phyloP scores from a whole-genome alignment of 805 yeast genomes.

The Pichia phayaonensis region DNA sequence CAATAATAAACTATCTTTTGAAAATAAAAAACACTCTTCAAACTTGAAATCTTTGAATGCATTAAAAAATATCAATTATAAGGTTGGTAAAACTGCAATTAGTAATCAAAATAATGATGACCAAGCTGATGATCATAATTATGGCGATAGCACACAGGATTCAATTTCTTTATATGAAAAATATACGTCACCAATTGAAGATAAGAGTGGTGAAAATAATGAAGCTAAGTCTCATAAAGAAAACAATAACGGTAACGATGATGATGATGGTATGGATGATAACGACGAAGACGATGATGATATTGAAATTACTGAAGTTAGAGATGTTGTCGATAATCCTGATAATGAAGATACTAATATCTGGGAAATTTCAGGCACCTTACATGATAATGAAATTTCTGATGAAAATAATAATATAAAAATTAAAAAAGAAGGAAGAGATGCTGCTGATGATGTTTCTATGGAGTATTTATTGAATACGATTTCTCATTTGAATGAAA shows the following conservation, averaged over 20 bases:
- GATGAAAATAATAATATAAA: background rate
- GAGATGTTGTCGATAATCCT: background rate
- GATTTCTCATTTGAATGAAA: constrained; percentile 10
- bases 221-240: background rate
- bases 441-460: constrained; percentile 8
- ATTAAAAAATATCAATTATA: background rate
- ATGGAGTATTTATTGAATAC: constrained; percentile 18
- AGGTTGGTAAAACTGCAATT: background rate
- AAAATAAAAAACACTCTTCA: background rate
- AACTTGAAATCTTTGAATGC: background rate
- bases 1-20: background rate
- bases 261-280: background rate
- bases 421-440: background rate
- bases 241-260: background rate
- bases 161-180: background rate
- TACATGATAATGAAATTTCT: background rate
- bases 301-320: constrained; percentile 10
- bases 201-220: no score
- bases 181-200: background rate
- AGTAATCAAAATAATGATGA: background rate
- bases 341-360: background rate
- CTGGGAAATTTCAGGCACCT: background rate
- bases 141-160: background rate
- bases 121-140: background rate
- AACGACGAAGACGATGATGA: constrained; percentile 7